A percentile compares a stretch with the other conserved stretches of the same genome.
These are phyloP conservation scores for Oryza punctata DNA, from an alignment of 176 grass and related monocot genomes.

Conservation along the genomic window DNA sequence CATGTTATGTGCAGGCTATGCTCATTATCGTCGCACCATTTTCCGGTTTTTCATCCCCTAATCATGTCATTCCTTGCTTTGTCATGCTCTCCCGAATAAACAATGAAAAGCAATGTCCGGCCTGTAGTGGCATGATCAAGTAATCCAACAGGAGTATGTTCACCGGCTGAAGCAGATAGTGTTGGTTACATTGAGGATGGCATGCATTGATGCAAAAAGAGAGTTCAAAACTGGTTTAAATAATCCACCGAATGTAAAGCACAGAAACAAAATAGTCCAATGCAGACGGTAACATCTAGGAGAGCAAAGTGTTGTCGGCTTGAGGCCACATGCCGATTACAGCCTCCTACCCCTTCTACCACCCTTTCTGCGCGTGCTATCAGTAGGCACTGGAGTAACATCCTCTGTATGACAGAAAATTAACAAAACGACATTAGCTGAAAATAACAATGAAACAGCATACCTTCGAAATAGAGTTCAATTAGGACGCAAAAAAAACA, in stretches of 20 bases:
- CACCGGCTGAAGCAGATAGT: not conserved
- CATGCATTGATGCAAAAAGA: not conserved
- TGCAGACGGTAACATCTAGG: constrained; percentile 5
- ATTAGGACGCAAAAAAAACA: too few relatives aligned
- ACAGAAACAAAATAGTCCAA: constrained; percentile 8
- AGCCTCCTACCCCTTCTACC: constrained; percentile 63
- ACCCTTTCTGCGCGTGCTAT: constrained; percentile 65
- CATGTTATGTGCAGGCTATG: too few relatives aligned
- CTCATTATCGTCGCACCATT: too few relatives aligned
- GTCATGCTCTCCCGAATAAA: not conserved
- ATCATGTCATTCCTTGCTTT: too few relatives aligned
- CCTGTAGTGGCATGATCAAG: not conserved
- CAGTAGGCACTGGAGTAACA: constrained; percentile 58
- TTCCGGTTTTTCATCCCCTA: too few relatives aligned
- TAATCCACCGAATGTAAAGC: not conserved
- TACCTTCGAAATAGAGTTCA: not conserved
- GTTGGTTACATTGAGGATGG: not conserved
- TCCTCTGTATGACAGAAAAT: constrained; percentile 39
- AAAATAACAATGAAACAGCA: not conserved
- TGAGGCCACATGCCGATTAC: constrained; percentile 15
- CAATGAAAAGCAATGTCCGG: not conserved
- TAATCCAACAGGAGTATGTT: not conserved
- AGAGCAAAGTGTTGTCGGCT: not conserved
- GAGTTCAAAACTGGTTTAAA: not conserved
- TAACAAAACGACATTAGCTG: too few relatives aligned